Base-by-base conservation (phyloP, 306 rosid species). In the Cucurbita argyrosperma region DNA sequence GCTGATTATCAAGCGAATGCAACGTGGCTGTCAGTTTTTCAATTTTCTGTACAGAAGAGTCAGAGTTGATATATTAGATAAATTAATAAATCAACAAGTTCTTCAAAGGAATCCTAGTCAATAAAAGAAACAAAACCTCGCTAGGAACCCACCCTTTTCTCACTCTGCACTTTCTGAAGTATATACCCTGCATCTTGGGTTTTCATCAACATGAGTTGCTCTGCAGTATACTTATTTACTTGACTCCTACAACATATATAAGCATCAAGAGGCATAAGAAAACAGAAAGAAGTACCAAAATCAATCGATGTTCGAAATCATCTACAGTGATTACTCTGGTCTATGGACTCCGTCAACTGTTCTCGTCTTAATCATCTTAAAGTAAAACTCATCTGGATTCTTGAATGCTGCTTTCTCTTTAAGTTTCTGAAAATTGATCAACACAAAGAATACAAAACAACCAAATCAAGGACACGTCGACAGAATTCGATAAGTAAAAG, bases 361-460 rank as follows among this genome's bases (percentile, higher is more conserved):
- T 80, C 71, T 90, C 16, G 92, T 7, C 50, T 66, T 85, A 64
- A 83, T 70, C 96, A 90, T 93, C 84, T 83, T 89, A 76, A 90
- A 93, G 86, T 87, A 80, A 79, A 90, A 93, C 61, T 93, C 98
- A 83, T 93, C 97, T 13, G 88, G 82, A 57, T 89, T 89, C 62
- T 86, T 84, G 59, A 79, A 83, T 12, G 90, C 86, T 0, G 96
- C 97, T 76, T 86, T 93, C 79, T 89, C 90, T 79, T 71, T 86
- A 73, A 93, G 98, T 78, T 23, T 90, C 97, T 90, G 88, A 4
- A 19, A 19, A 49, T 59, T 73, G 69, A 78, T 43, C 49, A 35
- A 15, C 46, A 8, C 13, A 72, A 76, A 76, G 14, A 74, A 30
- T 7, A 52, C 59, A 74, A 14, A 35, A 62, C 40, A 55, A 80